These are phyloP conservation scores for Arthrinium phaeospermum DNA, from an alignment of 2,329 filamentous ascomycete genomes.

Conservation along the genomic window DNA sequence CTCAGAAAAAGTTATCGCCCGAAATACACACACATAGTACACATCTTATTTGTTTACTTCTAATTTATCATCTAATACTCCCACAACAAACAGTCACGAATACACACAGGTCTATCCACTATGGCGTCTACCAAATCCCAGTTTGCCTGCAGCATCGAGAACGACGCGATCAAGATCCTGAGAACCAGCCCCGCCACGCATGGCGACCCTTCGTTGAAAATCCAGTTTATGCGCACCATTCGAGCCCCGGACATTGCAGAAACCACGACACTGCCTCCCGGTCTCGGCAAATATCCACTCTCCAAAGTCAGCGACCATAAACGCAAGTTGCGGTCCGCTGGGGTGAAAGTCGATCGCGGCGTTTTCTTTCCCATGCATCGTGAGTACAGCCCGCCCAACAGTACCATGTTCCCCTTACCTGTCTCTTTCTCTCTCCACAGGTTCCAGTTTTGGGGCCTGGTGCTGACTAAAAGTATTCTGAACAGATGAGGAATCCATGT, in stretches of 20 bases:
- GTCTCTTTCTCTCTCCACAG: not conserved
- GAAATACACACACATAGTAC: not conserved
- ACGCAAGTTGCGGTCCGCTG: not conserved
- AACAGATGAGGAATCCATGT: conserved; percentile 45
- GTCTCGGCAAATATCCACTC: not conserved
- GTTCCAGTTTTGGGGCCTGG: not conserved
- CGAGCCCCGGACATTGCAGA: not conserved
- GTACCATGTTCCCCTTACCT: no score
- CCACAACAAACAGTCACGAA: not conserved
- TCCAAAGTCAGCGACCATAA: not conserved
- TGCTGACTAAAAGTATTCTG: not conserved
- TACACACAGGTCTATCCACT: not conserved
- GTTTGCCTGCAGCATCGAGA: not conserved
- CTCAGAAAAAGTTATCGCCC: not conserved
- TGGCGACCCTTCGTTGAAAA: not conserved
- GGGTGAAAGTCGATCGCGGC: not conserved
- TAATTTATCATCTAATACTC: not conserved
- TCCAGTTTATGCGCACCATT: not conserved
- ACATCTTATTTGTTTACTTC: not conserved
- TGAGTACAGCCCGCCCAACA: not conserved
- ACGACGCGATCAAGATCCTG: not conserved
- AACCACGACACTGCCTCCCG: not conserved
- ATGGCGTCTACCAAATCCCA: not conserved
- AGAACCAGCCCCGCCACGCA: not conserved
- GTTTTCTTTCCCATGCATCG: not conserved